phyloP scores from a whole-genome alignment of 805 yeast species.

The Nakazawaea siamensis region DNA sequence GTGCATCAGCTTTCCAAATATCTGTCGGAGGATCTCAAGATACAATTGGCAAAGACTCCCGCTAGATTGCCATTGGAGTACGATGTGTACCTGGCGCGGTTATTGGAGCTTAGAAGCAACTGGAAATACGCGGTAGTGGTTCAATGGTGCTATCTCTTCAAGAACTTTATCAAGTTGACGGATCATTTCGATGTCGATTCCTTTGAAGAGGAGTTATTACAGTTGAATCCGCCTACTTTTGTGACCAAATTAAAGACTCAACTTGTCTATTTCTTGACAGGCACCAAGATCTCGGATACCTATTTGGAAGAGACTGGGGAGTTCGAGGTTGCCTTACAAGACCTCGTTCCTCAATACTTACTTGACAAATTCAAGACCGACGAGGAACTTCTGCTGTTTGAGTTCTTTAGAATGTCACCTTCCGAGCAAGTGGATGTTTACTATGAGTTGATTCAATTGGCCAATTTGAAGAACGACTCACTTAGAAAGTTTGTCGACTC shows the following conservation, averaged over 20 bases:
- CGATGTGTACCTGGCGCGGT: conserved; percentile 21
- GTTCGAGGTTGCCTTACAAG: conserved; percentile 18
- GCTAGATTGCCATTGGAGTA: conserved; percentile 27
- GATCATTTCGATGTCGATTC: conserved; percentile 52
- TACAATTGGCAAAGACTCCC: conserved; percentile 31
- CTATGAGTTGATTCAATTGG: conserved; percentile 32
- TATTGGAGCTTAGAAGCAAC: conserved; percentile 26
- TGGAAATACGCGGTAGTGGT: conserved; percentile 30
- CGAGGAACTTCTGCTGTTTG: conserved; percentile 16
- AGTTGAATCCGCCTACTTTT: conserved; percentile 31
- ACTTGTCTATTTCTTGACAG: conserved; percentile 31
- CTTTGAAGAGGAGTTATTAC: conserved; percentile 54
- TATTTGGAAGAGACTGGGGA: conserved; percentile 13
- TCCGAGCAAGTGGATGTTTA: conserved; percentile 42
- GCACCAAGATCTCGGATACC: conserved; percentile 20
- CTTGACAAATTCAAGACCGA: conserved; percentile 8
- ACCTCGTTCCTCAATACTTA: conserved; percentile 9
- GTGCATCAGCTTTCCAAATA: conserved; percentile 21
- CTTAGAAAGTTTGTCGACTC: conserved; percentile 43
- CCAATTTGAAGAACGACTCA: conserved; percentile 29
- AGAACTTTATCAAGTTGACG: conserved; percentile 40
- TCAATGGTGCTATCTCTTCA: conserved; percentile 50
- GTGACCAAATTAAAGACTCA: conserved; percentile 34
- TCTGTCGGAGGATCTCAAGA: conserved; percentile 26
- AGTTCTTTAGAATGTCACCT: conserved; percentile 32